phyloP scores from a whole-genome alignment of 305 asterid genomes.

The Ajuga reptans region DNA sequence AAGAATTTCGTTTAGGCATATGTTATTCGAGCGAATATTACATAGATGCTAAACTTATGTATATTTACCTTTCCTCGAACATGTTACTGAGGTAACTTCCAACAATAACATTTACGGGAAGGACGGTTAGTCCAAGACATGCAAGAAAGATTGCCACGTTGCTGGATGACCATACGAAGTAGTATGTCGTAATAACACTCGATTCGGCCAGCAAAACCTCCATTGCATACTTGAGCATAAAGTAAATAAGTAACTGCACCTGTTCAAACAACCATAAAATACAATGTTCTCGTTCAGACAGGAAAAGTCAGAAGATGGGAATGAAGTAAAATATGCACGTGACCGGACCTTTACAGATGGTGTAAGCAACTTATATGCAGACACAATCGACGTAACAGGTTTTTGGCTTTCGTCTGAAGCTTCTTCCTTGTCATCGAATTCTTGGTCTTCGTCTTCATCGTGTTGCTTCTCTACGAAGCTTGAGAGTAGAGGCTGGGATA shows the following conservation, averaged over 20 bases:
- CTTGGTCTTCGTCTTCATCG: constrained; percentile 39
- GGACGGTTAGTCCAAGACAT: constrained; percentile 59
- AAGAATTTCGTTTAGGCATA: background rate
- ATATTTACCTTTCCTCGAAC: constrained; percentile 61
- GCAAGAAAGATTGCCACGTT: constrained; percentile 64
- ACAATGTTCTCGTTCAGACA: background rate
- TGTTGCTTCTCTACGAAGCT: constrained; percentile 27
- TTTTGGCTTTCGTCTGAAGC: constrained; percentile 35
- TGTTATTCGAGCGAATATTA: background rate
- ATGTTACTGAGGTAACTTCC: constrained; percentile 71
- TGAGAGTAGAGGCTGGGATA: constrained; percentile 40
- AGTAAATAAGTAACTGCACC: constrained; percentile 62
- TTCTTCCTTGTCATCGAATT: constrained; percentile 35
- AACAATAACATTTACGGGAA: constrained; percentile 60
- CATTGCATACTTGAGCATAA: constrained; percentile 78
- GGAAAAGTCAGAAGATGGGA: background rate
- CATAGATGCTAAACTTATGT: background rate
- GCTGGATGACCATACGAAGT: constrained; percentile 66
- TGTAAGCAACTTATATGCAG: constrained; percentile 62
- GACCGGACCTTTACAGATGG: constrained; percentile 60
- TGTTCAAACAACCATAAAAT: constrained; percentile 21
- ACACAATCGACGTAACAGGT: constrained; percentile 52
- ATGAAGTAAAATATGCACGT: background rate
- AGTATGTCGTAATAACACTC: constrained; percentile 54
- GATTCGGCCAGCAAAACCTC: constrained; percentile 74